Conservation (phyloP, 1,284 basidiomycete genomes). For the Coniferiporia sulphurascens region DNA sequence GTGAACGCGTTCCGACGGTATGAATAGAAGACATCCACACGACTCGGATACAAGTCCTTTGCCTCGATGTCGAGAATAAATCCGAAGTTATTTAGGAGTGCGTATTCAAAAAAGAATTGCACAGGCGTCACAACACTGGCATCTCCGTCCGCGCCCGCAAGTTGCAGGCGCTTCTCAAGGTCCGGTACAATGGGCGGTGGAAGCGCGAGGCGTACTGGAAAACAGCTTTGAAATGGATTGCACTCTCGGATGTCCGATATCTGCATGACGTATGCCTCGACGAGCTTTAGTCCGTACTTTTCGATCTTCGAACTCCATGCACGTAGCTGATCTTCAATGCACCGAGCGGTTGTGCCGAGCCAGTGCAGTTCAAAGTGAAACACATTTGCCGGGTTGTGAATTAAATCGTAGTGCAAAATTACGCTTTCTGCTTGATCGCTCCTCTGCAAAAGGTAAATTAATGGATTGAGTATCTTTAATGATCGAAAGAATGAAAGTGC, state of each 20-base stretch:
- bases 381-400: slow-evolving; percentile 86
- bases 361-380: slow-evolving; percentile 98
- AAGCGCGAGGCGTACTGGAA: slow-evolving; percentile 70
- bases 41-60: slow-evolving; percentile 66
- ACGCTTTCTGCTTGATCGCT: slow-evolving; percentile 87
- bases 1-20: slow-evolving; percentile 76
- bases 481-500: not conserved
- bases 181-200: slow-evolving; percentile 70
- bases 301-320: slow-evolving; percentile 85
- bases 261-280: slow-evolving; percentile 89
- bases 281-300: slow-evolving; percentile 85
- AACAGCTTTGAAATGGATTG: slow-evolving; percentile 87
- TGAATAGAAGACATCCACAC: slow-evolving; percentile 83
- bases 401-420: slow-evolving; percentile 85
- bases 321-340: slow-evolving; percentile 86
- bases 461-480: not conserved
- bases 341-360: slow-evolving; percentile 95
- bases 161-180: slow-evolving; percentile 59
- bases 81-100: slow-evolving; percentile 68
- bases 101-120: slow-evolving; percentile 76
- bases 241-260: slow-evolving; percentile 77
- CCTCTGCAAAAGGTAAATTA: slow-evolving; percentile 38
- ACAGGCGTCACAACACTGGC: slow-evolving; percentile 37
- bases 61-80: slow-evolving; percentile 90
- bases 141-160: slow-evolving; percentile 13